These are phyloP conservation scores for Suhomyces coccinellae DNA, from an alignment of 1,139 yeast genomes.

Conservation along the genomic window DNA sequence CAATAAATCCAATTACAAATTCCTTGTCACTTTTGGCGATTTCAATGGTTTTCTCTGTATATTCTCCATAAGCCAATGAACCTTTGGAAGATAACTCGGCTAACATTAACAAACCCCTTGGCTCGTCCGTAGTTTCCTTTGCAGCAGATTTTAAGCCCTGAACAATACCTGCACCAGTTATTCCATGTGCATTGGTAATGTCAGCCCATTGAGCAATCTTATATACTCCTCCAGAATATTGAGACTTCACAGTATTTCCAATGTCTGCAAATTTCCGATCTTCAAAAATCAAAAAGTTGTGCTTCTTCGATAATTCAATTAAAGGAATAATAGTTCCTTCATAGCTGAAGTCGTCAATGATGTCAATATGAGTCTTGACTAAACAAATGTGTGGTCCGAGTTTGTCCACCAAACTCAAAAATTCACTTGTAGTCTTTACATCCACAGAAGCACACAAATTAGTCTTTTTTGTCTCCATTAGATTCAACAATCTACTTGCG, in stretches of 20 bases:
- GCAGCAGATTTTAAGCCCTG: slow-evolving; percentile 86
- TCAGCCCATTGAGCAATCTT: slow-evolving; percentile 94
- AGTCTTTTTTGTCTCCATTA: slow-evolving; percentile 80
- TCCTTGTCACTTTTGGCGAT: slow-evolving; percentile 85
- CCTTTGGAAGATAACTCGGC: slow-evolving; percentile 96
- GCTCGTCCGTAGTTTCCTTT: slow-evolving; percentile 58
- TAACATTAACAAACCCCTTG: slow-evolving; percentile 89
- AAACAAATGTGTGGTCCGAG: slow-evolving; percentile 91
- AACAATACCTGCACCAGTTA: slow-evolving; percentile 93
- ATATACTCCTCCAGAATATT: slow-evolving; percentile 87
- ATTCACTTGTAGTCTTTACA: slow-evolving; percentile 74
- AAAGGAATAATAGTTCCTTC: slow-evolving; percentile 79
- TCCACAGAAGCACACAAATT: slow-evolving; percentile 97
- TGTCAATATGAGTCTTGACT: slow-evolving; percentile 93
- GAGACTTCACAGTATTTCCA: slow-evolving; percentile 96
- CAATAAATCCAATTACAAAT: slow-evolving; percentile 95
- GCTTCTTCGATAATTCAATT: slow-evolving; percentile 66
- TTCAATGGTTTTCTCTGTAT: slow-evolving; percentile 82
- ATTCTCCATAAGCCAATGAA: slow-evolving; percentile 87
- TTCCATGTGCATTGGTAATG: slow-evolving; percentile 96
- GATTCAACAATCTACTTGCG: slow-evolving; percentile 67
- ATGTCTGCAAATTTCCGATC: slow-evolving; percentile 98
- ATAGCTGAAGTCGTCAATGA: slow-evolving; percentile 81
- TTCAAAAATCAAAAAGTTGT: slow-evolving; percentile 85
- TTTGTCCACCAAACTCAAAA: slow-evolving; percentile 67